These are phyloP conservation scores for Asterophora parasitica DNA, from an alignment of 768 basidiomycete genomes.

Conservation along the genomic window DNA sequence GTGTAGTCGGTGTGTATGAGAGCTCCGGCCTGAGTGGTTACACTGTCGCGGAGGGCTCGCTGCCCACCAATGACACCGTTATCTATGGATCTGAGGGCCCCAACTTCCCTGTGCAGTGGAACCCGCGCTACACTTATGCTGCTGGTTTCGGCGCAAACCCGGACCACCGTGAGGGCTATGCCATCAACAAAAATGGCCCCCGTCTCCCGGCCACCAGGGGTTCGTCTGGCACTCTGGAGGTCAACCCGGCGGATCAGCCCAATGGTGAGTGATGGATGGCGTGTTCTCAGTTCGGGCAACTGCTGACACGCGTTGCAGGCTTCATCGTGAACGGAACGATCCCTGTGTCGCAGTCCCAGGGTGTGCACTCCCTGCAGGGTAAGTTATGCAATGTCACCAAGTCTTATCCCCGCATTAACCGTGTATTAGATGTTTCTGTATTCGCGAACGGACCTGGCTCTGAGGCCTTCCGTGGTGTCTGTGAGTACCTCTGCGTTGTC, in stretches of 20 bases:
- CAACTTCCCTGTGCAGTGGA: conserved; percentile 42
- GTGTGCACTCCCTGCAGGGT: conserved; percentile 39
- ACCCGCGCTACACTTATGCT: conserved; percentile 37
- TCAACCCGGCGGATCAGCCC: conserved; percentile 32
- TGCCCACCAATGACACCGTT: conserved; percentile 34
- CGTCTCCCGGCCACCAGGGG: conserved; percentile 31
- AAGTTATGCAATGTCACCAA: not conserved
- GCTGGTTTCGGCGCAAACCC: conserved; percentile 40
- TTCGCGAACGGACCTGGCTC: conserved; percentile 40
- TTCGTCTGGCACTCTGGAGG: conserved; percentile 20
- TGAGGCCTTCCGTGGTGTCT: conserved; percentile 37
- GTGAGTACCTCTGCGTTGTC: conserved; percentile 22
- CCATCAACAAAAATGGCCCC: conserved; percentile 29
- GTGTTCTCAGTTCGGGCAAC: too few species aligned
- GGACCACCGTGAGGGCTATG: conserved; percentile 36
- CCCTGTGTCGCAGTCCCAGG: conserved; percentile 28
- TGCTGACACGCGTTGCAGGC: conserved; percentile 15
- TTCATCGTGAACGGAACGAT: conserved; percentile 35
- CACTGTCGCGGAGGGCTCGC: conserved; percentile 31
- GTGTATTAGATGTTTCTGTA: conserved; percentile 34
- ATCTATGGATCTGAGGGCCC: conserved; percentile 36
- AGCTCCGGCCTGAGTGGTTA: conserved; percentile 38
- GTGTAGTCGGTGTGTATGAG: conserved; percentile 33
- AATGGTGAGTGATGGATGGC: conserved; percentile 19
- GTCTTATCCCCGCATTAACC: not conserved